phyloP scores from a whole-genome alignment of 192 early-diverging fungal species.

The Thamnidium elegans region DNA sequence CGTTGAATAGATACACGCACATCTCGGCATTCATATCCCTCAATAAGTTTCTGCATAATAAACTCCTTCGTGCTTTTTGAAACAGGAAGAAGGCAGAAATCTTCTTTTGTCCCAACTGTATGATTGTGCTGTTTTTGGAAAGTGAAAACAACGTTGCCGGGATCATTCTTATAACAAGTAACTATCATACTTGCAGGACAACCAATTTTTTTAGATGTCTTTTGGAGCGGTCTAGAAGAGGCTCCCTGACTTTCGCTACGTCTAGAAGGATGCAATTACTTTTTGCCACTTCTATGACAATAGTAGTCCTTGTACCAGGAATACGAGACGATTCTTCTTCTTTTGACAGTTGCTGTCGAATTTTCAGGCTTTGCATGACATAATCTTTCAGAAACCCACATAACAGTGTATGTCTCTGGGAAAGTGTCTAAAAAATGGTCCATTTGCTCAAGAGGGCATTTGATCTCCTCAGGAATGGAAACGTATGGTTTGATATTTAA shows the following conservation, averaged over 20 bases:
- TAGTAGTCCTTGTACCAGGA: background rate
- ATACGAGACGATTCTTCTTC: background rate
- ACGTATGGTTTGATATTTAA: too few relatives aligned
- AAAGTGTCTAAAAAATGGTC: too few relatives aligned
- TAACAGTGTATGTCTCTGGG: too few relatives aligned
- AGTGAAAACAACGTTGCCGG: background rate
- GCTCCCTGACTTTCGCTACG: background rate
- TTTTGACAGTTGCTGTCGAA: too few relatives aligned
- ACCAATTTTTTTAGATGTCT: too few relatives aligned
- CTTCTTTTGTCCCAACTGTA: background rate
- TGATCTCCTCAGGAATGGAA: too few relatives aligned
- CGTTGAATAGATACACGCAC: conserved; percentile 2
- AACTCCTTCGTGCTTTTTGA: background rate
- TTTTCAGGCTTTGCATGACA: too few relatives aligned
- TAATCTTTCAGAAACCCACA: too few relatives aligned
- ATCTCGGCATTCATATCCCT: conserved; percentile 8
- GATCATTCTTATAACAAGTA: background rate
- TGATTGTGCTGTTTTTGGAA: background rate
- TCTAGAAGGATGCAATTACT: too few relatives aligned
- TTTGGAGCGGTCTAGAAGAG: background rate
- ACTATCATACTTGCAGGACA: background rate
- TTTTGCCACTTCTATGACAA: background rate
- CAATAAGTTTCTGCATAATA: background rate
- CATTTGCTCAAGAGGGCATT: too few relatives aligned
- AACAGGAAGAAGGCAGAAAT: background rate